phyloP scores from a whole-genome alignment of 371 early-diverging fungal species.

The Mortierella sp. region DNA sequence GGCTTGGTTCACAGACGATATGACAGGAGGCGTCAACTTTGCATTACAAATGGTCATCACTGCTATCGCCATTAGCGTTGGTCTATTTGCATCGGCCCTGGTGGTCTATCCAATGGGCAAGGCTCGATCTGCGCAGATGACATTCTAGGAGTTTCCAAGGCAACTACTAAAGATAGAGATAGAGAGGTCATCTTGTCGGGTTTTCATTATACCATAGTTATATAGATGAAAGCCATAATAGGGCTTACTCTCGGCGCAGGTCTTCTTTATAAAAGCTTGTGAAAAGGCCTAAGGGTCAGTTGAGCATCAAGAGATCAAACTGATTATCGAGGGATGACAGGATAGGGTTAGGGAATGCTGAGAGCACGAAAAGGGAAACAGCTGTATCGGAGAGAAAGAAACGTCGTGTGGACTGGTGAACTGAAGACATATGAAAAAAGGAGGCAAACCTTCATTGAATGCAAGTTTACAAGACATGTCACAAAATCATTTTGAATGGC shows the following conservation, averaged over 20 bases:
- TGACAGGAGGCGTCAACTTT: slow-evolving; percentile 63
- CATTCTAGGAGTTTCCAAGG: slow-evolving; percentile 53
- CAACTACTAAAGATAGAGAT: not conserved
- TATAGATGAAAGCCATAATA: not conserved
- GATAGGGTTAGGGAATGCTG: slow-evolving; percentile 2
- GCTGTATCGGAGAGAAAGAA: not conserved
- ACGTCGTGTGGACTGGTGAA: not conserved
- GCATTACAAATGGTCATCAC: slow-evolving; percentile 67
- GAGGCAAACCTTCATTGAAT: not conserved
- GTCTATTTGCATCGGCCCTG: slow-evolving; percentile 69
- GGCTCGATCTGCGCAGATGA: slow-evolving; percentile 68
- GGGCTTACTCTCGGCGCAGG: not conserved
- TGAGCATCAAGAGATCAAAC: slow-evolving; percentile 16
- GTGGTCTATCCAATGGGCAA: slow-evolving; percentile 75
- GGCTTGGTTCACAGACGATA: slow-evolving; percentile 58
- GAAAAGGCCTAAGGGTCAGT: not conserved
- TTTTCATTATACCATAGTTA: not conserved
- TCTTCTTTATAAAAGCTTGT: not conserved
- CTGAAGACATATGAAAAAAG: not conserved
- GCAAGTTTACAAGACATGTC: too few relatives aligned
- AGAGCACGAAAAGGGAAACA: not conserved
- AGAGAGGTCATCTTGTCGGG: not conserved
- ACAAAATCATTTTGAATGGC: too few relatives aligned
- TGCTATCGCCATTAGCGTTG: slow-evolving; percentile 69
- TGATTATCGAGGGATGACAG: not conserved